Percentiles rank a stretch among this genome's conserved stretches.
Conservation (phyloP, 2,329 filamentous ascomycete genomes). For the Aspergillus bombycis region DNA sequence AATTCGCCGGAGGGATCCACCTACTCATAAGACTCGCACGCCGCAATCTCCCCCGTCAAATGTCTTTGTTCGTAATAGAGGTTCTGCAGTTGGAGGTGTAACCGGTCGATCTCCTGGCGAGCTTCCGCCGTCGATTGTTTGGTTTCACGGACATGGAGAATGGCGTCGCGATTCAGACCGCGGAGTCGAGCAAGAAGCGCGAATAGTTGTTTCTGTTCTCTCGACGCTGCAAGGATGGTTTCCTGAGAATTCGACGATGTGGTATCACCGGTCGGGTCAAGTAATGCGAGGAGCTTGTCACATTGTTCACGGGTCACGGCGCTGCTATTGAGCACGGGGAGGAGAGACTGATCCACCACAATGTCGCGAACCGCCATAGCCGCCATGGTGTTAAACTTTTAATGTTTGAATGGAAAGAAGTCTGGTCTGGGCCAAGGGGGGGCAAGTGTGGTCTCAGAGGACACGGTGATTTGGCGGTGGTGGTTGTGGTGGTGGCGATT, state of each 20-base stretch:
- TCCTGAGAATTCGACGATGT: conserved; percentile 49
- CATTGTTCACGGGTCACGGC: conserved; percentile 73
- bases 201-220: conserved; percentile 77
- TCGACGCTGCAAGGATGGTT: conserved; percentile 64
- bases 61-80: conserved; percentile 95
- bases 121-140: conserved; percentile 85
- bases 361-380: conserved; percentile 60
- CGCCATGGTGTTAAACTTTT: background rate
- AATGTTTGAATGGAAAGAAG: background rate
- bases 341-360: conserved; percentile 67
- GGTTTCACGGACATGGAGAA: conserved; percentile 79
- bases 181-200: conserved; percentile 80
- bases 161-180: conserved; percentile 78
- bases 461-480: background rate
- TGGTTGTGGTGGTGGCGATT: conserved; percentile 9
- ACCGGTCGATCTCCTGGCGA: conserved; percentile 84
- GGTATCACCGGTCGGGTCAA: conserved; percentile 54
- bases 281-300: conserved; percentile 59
- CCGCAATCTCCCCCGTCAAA: conserved; percentile 83
- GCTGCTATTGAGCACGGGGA: conserved; percentile 72
- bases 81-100: conserved; percentile 93
- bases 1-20: conserved; percentile 39
- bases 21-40: conserved; percentile 89
- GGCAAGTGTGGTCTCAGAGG: background rate
- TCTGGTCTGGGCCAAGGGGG: background rate